A percentile compares a stretch with the other conserved stretches of the same genome.
These are phyloP conservation scores for Arctium lappa DNA, from an alignment of 129 eudicot genomes.

Conservation along the genomic window DNA sequence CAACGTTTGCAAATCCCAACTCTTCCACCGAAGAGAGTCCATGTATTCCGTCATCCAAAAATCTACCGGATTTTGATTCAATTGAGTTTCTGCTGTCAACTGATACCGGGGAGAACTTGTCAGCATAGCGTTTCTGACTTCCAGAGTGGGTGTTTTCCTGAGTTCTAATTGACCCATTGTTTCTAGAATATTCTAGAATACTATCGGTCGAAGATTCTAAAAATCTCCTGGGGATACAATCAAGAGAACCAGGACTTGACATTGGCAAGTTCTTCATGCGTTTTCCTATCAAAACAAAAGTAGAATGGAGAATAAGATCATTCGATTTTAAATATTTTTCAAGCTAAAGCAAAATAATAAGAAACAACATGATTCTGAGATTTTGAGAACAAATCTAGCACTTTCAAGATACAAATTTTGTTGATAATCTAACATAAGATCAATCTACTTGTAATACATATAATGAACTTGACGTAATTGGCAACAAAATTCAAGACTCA, in stretches of 20 bases:
- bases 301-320: no score
- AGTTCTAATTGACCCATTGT: conserved; percentile 13
- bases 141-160: conserved; percentile 22
- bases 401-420: background rate
- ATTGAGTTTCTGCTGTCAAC: no score
- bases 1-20: no score
- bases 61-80: no score
- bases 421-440: background rate
- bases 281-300: no score
- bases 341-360: no score
- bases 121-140: conserved; percentile 22
- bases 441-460: background rate
- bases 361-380: background rate
- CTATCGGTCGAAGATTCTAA: conserved; percentile 2
- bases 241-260: background rate
- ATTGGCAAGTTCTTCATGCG: no score
- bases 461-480: background rate
- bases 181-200: conserved; percentile 15
- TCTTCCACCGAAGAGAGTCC: no score
- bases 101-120: conserved; percentile 23
- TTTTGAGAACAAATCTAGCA: background rate
- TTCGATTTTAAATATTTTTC: background rate
- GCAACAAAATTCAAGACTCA: no score
- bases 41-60: no score
- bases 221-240: background rate